Conservation (phyloP, 768 basidiomycete species). For the Pholiota microspora region DNA sequence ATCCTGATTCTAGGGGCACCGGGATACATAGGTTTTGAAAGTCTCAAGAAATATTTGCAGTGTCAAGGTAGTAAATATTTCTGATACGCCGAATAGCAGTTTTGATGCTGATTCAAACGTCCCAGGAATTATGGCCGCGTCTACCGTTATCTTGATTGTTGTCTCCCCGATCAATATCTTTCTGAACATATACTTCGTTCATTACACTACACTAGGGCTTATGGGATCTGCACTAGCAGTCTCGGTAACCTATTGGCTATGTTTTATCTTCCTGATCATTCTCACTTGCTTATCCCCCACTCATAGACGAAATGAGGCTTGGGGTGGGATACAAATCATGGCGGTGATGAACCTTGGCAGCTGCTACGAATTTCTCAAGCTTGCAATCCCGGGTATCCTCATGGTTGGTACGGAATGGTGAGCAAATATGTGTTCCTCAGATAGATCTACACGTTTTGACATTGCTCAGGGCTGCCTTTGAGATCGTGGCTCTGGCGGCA, state of each 20-base stretch:
- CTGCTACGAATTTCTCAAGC: slow-evolving; percentile 56
- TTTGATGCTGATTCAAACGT: neutral
- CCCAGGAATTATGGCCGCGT: slow-evolving; percentile 72
- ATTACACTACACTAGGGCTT: slow-evolving; percentile 59
- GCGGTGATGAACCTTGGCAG: slow-evolving; percentile 44
- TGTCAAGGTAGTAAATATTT: slow-evolving; percentile 56
- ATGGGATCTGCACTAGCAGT: slow-evolving; percentile 68
- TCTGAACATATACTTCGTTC: slow-evolving; percentile 60
- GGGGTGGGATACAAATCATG: slow-evolving; percentile 54
- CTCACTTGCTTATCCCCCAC: slow-evolving; percentile 47
- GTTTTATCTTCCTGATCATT: slow-evolving; percentile 53
- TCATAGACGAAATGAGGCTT: slow-evolving; percentile 57
- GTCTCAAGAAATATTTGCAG: slow-evolving; percentile 76
- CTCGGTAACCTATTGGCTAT: slow-evolving; percentile 68
- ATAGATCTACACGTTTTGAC: neutral
- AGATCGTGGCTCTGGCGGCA: slow-evolving; percentile 78
- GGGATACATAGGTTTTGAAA: slow-evolving; percentile 74
- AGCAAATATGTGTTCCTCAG: slow-evolving; percentile 12
- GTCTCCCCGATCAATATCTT: slow-evolving; percentile 65
- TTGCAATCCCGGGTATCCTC: slow-evolving; percentile 74
- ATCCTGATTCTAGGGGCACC: slow-evolving; percentile 65
- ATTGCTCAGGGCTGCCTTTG: slow-evolving; percentile 68
- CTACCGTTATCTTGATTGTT: slow-evolving; percentile 61
- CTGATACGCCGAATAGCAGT: neutral
- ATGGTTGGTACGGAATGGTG: slow-evolving; percentile 85